Evolutionary conservation across 2,329 filamentous ascomycete species (phyloP).

Genomic region (Curvularia verruculosa): DNA sequence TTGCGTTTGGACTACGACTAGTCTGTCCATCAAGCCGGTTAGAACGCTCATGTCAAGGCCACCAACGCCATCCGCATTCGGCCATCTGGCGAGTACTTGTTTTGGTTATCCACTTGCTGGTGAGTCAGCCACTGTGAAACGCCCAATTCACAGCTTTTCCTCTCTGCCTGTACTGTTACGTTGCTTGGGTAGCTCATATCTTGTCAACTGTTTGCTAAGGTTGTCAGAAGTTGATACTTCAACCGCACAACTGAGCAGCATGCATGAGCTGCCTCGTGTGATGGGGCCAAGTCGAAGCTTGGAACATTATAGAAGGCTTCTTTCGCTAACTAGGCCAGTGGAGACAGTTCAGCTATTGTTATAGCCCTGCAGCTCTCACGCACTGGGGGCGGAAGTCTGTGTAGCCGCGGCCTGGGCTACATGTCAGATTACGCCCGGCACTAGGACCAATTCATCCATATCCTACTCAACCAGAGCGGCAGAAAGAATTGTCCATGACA

Average conservation of each 20-base stretch:
- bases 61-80: slow-evolving; percentile 5
- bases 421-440: slow-evolving; percentile 37
- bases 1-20: neutral
- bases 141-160: slow-evolving; percentile 15
- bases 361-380: slow-evolving; percentile 16
- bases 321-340: slow-evolving; percentile 22
- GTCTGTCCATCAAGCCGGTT: neutral
- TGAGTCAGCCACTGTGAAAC: slow-evolving; percentile 29
- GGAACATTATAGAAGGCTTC: slow-evolving; percentile 25
- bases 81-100: neutral
- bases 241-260: slow-evolving; percentile 21
- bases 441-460: slow-evolving; percentile 15
- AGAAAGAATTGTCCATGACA: slow-evolving; percentile 11
- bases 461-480: slow-evolving; percentile 9
- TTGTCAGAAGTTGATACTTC: slow-evolving; percentile 13
- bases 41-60: slow-evolving; percentile 1
- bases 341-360: slow-evolving; percentile 9
- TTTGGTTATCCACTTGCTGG: slow-evolving; percentile 5
- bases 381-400: slow-evolving; percentile 19
- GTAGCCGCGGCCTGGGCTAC: slow-evolving; percentile 16
- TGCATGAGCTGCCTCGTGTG: slow-evolving; percentile 16
- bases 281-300: slow-evolving; percentile 26
- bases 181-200: neutral
- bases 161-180: slow-evolving; percentile 10
- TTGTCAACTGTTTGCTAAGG: neutral